Base-by-base conservation (phyloP, 148 eudicot genomes). In the Rheum nobile region DNA sequence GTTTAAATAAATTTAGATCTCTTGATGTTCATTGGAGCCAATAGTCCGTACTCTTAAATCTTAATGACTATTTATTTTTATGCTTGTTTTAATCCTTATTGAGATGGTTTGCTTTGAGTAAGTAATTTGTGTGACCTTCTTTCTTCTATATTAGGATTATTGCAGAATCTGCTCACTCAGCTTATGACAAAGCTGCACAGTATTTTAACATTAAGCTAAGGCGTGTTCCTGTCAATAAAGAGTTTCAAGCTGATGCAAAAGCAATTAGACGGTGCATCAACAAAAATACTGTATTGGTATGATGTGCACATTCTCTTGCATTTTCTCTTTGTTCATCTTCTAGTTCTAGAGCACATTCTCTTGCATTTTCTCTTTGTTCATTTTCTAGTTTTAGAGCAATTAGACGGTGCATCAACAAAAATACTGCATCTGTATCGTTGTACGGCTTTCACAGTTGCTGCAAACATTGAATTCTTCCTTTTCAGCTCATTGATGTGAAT, bases 151-250 rank as follows among this genome's bases (percentile, higher is more conserved):
- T 39, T 78, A 95, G 99, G 99, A 86, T 95, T 79, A 92, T 95
- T 75, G 86, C 99, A 55, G 91, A 79, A 75, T 95, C 99, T 74
- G 99, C 99, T 12, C 99, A 95, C 85, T 95, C 99, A 73, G 99
- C 99, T 41, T 95, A 95, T 85, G 99, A 95, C 81, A 95, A 95
- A 82, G 99, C 97, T 85, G 93, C 96, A 74, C 97, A 92, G 67
- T 95, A 95, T 75, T 95, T 92, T 48, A 91, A 88, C 42, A 92
- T 95, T 77, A 92, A 95, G 77, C 84, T 95, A 78, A 79, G 96
- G 87, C 96, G 99, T 75, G 91, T 90, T 76, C 94, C 94, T 50
- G 99, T 95, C 35, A 87, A 82, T 84, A 79, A 80, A 72, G 87
- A 88, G 24, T 95, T 82, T 79, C 78, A 80, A 82, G 97, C 92